A percentile compares a stretch with the other conserved stretches of the same genome.
phyloP scores from a whole-genome alignment of 192 early-diverging fungal genomes.

The Coemansia sp. region DNA sequence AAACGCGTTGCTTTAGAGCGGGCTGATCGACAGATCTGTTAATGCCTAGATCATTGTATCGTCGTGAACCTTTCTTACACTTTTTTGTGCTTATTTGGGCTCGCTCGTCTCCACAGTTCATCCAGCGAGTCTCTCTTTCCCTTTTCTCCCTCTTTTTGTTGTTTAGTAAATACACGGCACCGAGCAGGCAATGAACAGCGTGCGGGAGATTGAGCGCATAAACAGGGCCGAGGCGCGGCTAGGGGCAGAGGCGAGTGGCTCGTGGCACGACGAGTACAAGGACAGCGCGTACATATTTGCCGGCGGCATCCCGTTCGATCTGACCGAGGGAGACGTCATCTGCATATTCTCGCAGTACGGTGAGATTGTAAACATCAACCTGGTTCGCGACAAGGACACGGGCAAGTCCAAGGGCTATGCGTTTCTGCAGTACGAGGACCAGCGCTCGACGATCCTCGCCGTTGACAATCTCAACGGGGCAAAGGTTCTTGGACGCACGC shows the following conservation, averaged over 20 bases:
- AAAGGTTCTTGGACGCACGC: constrained; percentile 54
- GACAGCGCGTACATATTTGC: constrained; percentile 89
- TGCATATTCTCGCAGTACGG: constrained; percentile 91
- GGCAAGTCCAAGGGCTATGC: constrained; percentile 82
- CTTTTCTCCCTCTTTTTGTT: neutral
- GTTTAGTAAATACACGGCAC: neutral
- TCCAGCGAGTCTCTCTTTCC: neutral
- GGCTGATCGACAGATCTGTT: no score
- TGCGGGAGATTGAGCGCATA: constrained; percentile 81
- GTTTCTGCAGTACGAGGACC: constrained; percentile 92
- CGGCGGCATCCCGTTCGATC: constrained; percentile 76
- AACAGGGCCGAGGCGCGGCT: constrained; percentile 67
- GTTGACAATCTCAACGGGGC: constrained; percentile 94
- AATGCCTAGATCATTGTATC: no score
- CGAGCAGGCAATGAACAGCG: constrained; percentile 57
- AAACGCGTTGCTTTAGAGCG: neutral
- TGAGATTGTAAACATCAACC: constrained; percentile 85
- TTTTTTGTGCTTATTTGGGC: no score
- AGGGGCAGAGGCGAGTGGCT: constrained; percentile 22
- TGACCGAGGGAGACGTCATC: constrained; percentile 92
- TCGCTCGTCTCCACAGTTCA: neutral
- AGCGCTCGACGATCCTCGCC: constrained; percentile 82
- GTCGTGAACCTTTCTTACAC: no score
- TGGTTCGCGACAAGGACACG: constrained; percentile 83
- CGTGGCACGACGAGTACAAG: constrained; percentile 89